phyloP scores from a whole-genome alignment of 495 filamentous ascomycete species.

The Sphaerosporella brunnea region DNA sequence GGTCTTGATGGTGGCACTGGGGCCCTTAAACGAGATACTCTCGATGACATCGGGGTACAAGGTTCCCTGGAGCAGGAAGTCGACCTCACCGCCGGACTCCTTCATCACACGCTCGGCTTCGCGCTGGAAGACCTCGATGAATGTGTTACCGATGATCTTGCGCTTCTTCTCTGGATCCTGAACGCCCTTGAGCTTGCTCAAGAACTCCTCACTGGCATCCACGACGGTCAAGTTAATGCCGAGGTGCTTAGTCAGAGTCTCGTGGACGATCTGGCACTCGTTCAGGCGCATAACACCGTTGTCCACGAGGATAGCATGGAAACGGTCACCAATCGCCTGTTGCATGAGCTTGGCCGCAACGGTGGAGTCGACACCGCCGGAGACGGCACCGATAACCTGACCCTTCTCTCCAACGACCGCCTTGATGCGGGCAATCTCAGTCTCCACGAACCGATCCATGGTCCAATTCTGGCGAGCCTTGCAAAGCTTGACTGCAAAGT shows the following conservation, averaged over 20 bases:
- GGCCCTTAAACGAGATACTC: constrained; percentile 64
- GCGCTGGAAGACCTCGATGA: constrained; percentile 74
- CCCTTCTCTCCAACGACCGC: constrained; percentile 57
- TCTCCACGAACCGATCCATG: constrained; percentile 62
- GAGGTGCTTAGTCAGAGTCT: constrained; percentile 55
- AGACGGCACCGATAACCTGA: constrained; percentile 72
- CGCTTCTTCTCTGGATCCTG: constrained; percentile 80
- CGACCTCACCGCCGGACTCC: constrained; percentile 50
- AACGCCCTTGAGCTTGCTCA: constrained; percentile 55
- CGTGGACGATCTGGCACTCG: constrained; percentile 62
- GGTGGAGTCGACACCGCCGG: constrained; percentile 83
- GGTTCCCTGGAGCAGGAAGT: constrained; percentile 76
- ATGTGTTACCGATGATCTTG: constrained; percentile 69
- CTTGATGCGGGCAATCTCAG: constrained; percentile 60
- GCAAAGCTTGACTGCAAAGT: constrained; percentile 73
- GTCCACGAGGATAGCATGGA: constrained; percentile 77
- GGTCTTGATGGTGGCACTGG: constrained; percentile 63
- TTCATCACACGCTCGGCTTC: constrained; percentile 56
- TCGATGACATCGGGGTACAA: constrained; percentile 54
- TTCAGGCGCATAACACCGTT: constrained; percentile 76
- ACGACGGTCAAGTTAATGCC: constrained; percentile 83
- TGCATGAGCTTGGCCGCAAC: constrained; percentile 77
- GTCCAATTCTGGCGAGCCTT: constrained; percentile 56
- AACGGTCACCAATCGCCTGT: constrained; percentile 66
- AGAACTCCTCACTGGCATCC: constrained; percentile 59